A percentile compares a stretch with the other conserved stretches of the same genome.
Conservation (phyloP, 1,284 basidiomycete species). For the Ustilago nuda region DNA sequence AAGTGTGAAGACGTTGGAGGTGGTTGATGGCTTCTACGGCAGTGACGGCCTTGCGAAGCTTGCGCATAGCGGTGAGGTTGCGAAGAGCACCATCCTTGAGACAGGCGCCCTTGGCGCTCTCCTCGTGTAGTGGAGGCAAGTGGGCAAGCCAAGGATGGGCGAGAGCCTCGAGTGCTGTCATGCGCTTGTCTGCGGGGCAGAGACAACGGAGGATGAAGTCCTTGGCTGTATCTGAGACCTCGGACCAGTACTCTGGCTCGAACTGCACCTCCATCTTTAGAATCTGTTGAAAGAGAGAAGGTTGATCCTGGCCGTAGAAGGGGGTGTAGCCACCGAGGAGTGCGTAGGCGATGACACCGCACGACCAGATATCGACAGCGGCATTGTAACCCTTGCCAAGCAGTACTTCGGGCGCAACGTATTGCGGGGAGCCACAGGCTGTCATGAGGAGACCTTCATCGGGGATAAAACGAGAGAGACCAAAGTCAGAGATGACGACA, state of each 20-base stretch:
- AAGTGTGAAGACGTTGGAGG: constrained; percentile 55
- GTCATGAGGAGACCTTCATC: constrained; percentile 65
- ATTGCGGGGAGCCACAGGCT: constrained; percentile 67
- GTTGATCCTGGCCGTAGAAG: constrained; percentile 66
- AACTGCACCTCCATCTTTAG: constrained; percentile 64
- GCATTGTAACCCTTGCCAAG: constrained; percentile 66
- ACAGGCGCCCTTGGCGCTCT: constrained; percentile 53
- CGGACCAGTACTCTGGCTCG: constrained; percentile 64
- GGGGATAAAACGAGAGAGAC: constrained; percentile 65
- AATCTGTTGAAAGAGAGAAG: constrained; percentile 64
- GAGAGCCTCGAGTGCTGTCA: constrained; percentile 64
- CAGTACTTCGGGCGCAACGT: constrained; percentile 67
- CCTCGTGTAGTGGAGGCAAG: constrained; percentile 56
- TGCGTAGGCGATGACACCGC: constrained; percentile 67
- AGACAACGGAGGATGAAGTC: constrained; percentile 67
- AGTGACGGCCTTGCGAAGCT: constrained; percentile 62
- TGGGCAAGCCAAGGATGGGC: constrained; percentile 65
- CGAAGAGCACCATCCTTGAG: constrained; percentile 60
- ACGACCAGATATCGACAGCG: constrained; percentile 67
- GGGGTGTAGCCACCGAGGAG: constrained; percentile 68
- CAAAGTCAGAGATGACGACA: constrained; percentile 68
- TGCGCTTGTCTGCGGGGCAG: constrained; percentile 58
- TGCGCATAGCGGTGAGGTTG: constrained; percentile 55
- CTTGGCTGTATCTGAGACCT: constrained; percentile 62
- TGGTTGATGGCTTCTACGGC: constrained; percentile 63